Percentiles rank a stretch among this genome's conserved stretches.
Conservation (phyloP, 441 rosid genomes). For the Mallotus japonicus region DNA sequence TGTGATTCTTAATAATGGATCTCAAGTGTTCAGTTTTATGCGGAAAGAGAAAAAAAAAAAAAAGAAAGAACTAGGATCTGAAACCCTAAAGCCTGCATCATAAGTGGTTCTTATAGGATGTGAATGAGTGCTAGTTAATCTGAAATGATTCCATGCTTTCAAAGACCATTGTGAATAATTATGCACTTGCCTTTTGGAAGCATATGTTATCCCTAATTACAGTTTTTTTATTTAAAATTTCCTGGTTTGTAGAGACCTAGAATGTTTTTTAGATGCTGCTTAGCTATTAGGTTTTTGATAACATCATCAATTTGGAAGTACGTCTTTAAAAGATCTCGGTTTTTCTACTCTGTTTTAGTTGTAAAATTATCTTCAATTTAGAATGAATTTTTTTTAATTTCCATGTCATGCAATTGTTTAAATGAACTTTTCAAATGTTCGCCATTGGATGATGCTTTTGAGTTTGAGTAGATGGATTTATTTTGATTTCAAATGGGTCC, state of each 20-base stretch:
- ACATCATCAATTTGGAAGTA: background rate
- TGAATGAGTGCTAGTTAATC: too few species aligned
- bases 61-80: background rate
- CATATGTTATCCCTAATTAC: too few species aligned
- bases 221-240: too few species aligned
- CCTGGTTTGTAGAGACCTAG: background rate
- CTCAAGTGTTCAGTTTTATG: background rate
- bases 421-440: background rate
- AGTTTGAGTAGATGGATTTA: slow-evolving; percentile 3
- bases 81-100: background rate
- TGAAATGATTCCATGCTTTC: too few species aligned
- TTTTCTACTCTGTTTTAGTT: too few species aligned
- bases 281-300: background rate
- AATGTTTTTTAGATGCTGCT: background rate
- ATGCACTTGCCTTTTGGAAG: too few species aligned
- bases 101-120: too few species aligned
- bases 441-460: background rate
- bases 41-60: too few species aligned
- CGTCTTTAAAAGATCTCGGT: background rate
- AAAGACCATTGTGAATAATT: too few species aligned
- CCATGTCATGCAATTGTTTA: background rate
- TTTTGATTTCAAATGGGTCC: background rate
- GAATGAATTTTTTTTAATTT: too few species aligned
- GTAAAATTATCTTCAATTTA: too few species aligned
- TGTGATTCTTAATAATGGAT: slow-evolving; percentile 4